Conservation (phyloP, 768 basidiomycete species). For the Chalciporus chontae region DNA sequence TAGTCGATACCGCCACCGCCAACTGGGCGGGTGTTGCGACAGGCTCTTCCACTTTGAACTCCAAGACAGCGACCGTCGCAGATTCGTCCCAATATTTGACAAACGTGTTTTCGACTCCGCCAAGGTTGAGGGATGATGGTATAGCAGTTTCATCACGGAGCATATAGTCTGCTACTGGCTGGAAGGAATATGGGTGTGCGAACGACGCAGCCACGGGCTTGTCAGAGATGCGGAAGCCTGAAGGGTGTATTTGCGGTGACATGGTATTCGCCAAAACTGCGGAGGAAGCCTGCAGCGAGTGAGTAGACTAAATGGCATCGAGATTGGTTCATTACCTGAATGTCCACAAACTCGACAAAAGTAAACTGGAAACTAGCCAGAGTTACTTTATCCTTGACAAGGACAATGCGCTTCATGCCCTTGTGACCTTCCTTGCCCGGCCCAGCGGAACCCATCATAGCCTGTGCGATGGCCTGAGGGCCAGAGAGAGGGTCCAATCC, state of each 20-base stretch:
- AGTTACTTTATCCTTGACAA: constrained; percentile 86
- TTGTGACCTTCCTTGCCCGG: constrained; percentile 71
- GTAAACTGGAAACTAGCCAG: constrained; percentile 90
- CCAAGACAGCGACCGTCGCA: constrained; percentile 69
- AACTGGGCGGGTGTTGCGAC: constrained; percentile 26
- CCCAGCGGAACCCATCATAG: constrained; percentile 82
- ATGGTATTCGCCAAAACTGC: constrained; percentile 80
- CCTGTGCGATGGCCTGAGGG: constrained; percentile 82
- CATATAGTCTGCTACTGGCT: constrained; percentile 71
- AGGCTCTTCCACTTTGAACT: constrained; percentile 73
- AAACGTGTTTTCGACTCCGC: constrained; percentile 70
- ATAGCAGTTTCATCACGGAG: constrained; percentile 77
- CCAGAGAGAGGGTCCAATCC: constrained; percentile 86
- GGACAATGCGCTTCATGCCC: constrained; percentile 83
- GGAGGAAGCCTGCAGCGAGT: constrained; percentile 63
- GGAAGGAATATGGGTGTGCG: constrained; percentile 88
- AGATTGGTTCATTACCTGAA: constrained; percentile 50
- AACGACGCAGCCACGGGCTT: constrained; percentile 90
- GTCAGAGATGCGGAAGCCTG: constrained; percentile 91
- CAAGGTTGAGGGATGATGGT: constrained; percentile 60
- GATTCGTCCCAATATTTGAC: constrained; percentile 92
- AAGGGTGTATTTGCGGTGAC: constrained; percentile 82
- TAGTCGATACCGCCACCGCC: constrained; percentile 41
- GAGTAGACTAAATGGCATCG: constrained; percentile 6
- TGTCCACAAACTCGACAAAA: constrained; percentile 88